Conservation (phyloP, 2,329 filamentous ascomycete genomes). For the Calonectria crousiana region DNA sequence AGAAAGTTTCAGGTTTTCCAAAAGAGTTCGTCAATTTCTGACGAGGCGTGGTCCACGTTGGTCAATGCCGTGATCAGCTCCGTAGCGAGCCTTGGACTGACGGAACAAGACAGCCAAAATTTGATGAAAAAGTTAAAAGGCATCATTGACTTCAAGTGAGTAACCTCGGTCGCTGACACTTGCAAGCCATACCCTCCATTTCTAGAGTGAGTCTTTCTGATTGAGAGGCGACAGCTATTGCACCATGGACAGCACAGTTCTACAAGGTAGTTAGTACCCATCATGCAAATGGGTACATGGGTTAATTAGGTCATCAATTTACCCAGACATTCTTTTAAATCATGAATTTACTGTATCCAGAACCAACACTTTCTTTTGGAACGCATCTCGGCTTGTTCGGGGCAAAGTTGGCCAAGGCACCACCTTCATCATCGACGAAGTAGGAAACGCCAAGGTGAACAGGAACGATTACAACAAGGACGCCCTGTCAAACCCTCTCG, state of each 20-base stretch:
- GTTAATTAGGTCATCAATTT: neutral
- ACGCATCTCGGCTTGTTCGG: neutral
- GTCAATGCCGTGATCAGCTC: neutral
- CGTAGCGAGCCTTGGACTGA: neutral
- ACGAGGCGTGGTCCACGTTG: neutral
- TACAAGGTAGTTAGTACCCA: neutral
- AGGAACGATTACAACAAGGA: neutral
- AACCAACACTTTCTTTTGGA: neutral
- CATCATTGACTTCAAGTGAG: neutral
- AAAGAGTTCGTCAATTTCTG: neutral
- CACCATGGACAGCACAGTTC: neutral
- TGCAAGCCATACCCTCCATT: neutral
- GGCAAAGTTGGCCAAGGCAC: neutral
- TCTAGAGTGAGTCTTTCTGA: neutral
- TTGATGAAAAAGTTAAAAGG: neutral
- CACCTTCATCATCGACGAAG: neutral
- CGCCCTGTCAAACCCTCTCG: neutral
- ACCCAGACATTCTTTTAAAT: neutral
- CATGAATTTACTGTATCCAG: neutral
- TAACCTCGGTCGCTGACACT: neutral
- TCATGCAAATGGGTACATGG: neutral
- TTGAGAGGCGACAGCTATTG: neutral
- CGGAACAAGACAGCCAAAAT: neutral
- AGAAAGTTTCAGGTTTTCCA: neutral
- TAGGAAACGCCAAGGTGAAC: neutral